A percentile compares a stretch with the other conserved stretches of the same genome.
Evolutionary conservation across 768 basidiomycete genomes (phyloP).

Genomic region (Boletus coccyginus): DNA sequence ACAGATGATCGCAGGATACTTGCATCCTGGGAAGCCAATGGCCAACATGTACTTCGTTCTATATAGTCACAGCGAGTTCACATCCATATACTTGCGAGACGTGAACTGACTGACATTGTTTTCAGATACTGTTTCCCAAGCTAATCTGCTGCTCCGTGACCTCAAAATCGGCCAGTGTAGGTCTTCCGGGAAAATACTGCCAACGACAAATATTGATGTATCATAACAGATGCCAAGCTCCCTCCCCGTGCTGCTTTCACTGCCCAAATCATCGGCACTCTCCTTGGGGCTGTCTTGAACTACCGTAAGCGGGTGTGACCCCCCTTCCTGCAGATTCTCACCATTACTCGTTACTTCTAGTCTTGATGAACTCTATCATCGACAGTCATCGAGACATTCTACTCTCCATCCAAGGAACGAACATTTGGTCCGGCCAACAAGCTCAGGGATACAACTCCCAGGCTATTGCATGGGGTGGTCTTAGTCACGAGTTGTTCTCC

Average conservation of each 20-base stretch:
- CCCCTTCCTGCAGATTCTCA: neutral
- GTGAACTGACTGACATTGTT: constrained; percentile 36
- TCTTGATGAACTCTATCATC: constrained; percentile 61
- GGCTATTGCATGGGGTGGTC: constrained; percentile 40
- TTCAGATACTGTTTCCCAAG: constrained; percentile 51
- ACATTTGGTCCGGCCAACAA: constrained; percentile 33
- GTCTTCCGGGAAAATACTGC: neutral
- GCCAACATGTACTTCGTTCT: constrained; percentile 45
- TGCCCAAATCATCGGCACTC: constrained; percentile 54
- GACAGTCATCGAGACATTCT: constrained; percentile 48
- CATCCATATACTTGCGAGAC: constrained; percentile 13
- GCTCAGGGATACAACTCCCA: constrained; percentile 30
- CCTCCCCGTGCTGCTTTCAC: constrained; percentile 64
- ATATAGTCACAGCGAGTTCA: constrained; percentile 43
- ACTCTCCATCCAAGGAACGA: constrained; percentile 52
- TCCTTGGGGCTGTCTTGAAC: constrained; percentile 50
- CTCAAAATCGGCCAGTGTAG: constrained; percentile 42
- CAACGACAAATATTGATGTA: constrained; percentile 36
- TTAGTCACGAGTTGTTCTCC: constrained; percentile 35
- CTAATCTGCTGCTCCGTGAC: constrained; percentile 52
- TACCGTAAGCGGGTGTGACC: constrained; percentile 32
- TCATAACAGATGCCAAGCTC: constrained; percentile 43
- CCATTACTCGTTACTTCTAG: constrained; percentile 32
- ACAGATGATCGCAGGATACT: constrained; percentile 38
- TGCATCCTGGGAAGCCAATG: constrained; percentile 38